phyloP scores from a whole-genome alignment of 2,329 filamentous ascomycete genomes.

The Diaporthe australafricana region DNA sequence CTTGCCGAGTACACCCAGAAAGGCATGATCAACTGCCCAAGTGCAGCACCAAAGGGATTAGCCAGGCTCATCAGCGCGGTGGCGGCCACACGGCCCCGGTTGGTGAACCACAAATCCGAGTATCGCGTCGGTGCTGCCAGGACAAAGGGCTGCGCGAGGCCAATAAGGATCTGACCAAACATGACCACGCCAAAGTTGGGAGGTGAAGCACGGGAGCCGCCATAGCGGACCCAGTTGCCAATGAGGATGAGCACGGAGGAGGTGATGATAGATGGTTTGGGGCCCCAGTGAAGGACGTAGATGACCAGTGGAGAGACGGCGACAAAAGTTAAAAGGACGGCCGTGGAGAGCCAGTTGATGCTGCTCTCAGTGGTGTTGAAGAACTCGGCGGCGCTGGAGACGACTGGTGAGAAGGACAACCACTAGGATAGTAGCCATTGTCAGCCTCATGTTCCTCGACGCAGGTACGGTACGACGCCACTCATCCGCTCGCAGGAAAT shows the following conservation, averaged over 20 bases:
- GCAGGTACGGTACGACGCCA: constrained; percentile 3
- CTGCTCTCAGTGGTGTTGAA: constrained; percentile 79
- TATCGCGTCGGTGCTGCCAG: constrained; percentile 90
- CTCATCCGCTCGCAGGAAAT: background rate
- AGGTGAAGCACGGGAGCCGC: constrained; percentile 66
- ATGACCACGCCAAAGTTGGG: constrained; percentile 82
- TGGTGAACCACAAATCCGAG: constrained; percentile 94
- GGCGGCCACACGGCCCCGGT: constrained; percentile 83
- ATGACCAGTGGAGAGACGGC: constrained; percentile 78
- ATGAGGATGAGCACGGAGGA: constrained; percentile 79
- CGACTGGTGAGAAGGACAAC: constrained; percentile 91
- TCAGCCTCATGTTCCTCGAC: constrained; percentile 8
- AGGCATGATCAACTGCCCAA: constrained; percentile 89
- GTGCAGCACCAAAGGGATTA: constrained; percentile 89
- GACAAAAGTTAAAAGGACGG: constrained; percentile 87
- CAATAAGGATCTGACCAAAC: constrained; percentile 91
- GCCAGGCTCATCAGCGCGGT: constrained; percentile 88
- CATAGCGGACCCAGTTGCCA: constrained; percentile 94
- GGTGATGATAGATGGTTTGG: constrained; percentile 80
- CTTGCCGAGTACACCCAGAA: constrained; percentile 73
- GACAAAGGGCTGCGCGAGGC: constrained; percentile 91
- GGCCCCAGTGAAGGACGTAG: constrained; percentile 82
- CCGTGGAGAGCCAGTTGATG: constrained; percentile 94
- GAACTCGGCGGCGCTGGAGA: constrained; percentile 77
- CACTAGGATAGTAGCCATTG: constrained; percentile 66